Conservation (phyloP, 2,329 filamentous ascomycete genomes). For the Fusarium tricinctum region DNA sequence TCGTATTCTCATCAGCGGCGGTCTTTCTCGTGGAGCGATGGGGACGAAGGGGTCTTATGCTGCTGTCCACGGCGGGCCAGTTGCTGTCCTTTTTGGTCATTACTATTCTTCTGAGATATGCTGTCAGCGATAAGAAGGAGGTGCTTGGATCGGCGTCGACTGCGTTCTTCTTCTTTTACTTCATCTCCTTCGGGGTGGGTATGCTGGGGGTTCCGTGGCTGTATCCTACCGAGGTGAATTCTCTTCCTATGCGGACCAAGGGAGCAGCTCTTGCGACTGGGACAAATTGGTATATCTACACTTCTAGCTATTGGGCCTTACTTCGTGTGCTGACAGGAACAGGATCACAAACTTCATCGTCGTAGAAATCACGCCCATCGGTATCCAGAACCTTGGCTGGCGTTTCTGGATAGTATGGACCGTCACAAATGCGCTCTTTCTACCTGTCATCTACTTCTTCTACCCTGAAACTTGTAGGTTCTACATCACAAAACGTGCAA, state of each 20-base stretch:
- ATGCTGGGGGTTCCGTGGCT: slow-evolving; percentile 47
- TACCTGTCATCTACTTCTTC: slow-evolving; percentile 63
- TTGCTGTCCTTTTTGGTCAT: slow-evolving; percentile 33
- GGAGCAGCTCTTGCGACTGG: slow-evolving; percentile 40
- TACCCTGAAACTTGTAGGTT: slow-evolving; percentile 60
- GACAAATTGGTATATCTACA: slow-evolving; percentile 26
- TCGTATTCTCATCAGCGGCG: slow-evolving; percentile 31
- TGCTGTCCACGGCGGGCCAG: slow-evolving; percentile 31
- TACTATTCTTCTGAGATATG: slow-evolving; percentile 29
- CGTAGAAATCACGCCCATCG: slow-evolving; percentile 56
- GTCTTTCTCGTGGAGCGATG: slow-evolving; percentile 24
- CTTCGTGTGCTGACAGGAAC: background rate
- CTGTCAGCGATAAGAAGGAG: slow-evolving; percentile 16
- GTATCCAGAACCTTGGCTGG: slow-evolving; percentile 62
- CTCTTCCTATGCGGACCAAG: slow-evolving; percentile 52
- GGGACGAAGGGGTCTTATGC: slow-evolving; percentile 35
- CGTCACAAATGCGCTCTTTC: slow-evolving; percentile 61
- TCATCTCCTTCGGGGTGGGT: slow-evolving; percentile 35
- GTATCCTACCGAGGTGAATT: slow-evolving; percentile 56
- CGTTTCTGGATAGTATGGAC: slow-evolving; percentile 68
- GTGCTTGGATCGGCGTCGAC: slow-evolving; percentile 10
- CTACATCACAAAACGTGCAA: rapidly evolving
- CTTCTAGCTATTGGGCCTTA: rapidly evolving
- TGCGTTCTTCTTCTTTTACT: slow-evolving; percentile 40
- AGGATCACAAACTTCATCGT: slow-evolving; percentile 50